These are phyloP conservation scores for Fusarium multiceps DNA, from an alignment of 2,329 filamentous ascomycete species.

Conservation along the genomic window DNA sequence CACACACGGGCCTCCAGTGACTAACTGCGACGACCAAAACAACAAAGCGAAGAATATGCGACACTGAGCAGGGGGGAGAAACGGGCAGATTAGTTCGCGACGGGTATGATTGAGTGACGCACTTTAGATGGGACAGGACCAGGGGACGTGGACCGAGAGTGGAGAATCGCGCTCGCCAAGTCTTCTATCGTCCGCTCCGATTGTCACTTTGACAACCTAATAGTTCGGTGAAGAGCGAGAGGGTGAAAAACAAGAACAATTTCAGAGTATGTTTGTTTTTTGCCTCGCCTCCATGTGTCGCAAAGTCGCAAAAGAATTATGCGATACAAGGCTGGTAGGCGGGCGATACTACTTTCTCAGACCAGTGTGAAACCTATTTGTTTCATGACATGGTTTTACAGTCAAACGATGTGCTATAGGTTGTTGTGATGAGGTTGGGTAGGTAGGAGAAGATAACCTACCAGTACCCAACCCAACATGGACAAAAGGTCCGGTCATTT, in stretches of 20 bases:
- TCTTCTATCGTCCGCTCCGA: conserved; percentile 25
- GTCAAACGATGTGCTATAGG: background rate
- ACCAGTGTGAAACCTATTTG: conserved; percentile 9
- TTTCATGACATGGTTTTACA: conserved; percentile 22
- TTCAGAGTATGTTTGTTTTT: background rate
- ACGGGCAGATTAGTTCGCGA: conserved; percentile 30
- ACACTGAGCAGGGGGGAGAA: conserved; percentile 15
- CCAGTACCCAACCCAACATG: conserved; percentile 14
- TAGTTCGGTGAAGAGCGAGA: conserved; percentile 17
- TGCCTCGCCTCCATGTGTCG: background rate
- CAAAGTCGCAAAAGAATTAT: background rate
- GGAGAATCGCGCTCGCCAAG: conserved; percentile 16
- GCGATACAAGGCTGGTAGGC: background rate
- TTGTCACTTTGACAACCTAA: conserved; percentile 16
- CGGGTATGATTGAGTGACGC: conserved; percentile 35
- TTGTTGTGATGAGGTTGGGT: background rate
- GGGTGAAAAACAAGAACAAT: background rate
- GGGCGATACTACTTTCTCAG: background rate
- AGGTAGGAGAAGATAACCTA: conserved; percentile 17
- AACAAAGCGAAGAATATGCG: background rate
- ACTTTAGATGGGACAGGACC: conserved; percentile 36
- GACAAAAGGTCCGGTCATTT: conserved; percentile 37
- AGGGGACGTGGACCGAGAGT: conserved; percentile 7
- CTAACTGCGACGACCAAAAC: conserved; percentile 5
- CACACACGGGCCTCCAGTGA: conserved; percentile 11